A percentile compares a stretch with the other conserved stretches of the same genome.
Conservation (phyloP, 1,139 yeast species). For the Meyerozyma carpophila region DNA sequence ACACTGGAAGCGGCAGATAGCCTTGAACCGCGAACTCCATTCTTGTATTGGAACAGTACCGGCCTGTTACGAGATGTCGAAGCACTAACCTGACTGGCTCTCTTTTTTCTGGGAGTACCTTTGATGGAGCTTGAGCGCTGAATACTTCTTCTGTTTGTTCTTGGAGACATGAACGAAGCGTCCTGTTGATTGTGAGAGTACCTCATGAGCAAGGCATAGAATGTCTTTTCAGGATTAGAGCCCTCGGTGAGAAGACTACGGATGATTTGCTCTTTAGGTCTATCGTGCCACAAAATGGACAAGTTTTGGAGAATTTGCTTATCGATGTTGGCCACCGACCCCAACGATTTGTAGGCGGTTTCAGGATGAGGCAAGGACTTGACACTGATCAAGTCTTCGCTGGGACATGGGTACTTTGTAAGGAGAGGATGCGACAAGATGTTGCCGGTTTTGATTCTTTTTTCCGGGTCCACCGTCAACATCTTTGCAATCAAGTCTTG, state of each 20-base stretch:
- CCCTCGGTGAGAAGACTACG: constrained; percentile 50
- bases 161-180: constrained; percentile 13
- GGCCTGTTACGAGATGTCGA: constrained; percentile 53
- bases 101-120: constrained; percentile 33
- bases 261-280: constrained; percentile 53
- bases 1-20: constrained; percentile 23
- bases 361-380: constrained; percentile 60
- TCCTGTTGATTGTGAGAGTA: constrained; percentile 45
- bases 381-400: constrained; percentile 45
- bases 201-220: constrained; percentile 59
- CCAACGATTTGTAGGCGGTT: constrained; percentile 48
- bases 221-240: constrained; percentile 67
- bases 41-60: constrained; percentile 43
- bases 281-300: constrained; percentile 71
- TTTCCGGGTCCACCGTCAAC: constrained; percentile 73
- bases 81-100: constrained; percentile 49
- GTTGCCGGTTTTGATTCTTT: constrained; percentile 70
- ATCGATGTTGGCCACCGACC: constrained; percentile 49
- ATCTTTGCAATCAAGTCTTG: constrained; percentile 65
- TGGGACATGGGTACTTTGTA: constrained; percentile 52
- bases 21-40: constrained; percentile 5
- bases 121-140: constrained; percentile 7
- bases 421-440: constrained; percentile 76
- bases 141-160: constrained; percentile 3
- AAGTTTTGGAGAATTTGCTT: constrained; percentile 61